Conservation (phyloP, 2,329 filamentous ascomycete species). For the Penicillium occitanis region DNA sequence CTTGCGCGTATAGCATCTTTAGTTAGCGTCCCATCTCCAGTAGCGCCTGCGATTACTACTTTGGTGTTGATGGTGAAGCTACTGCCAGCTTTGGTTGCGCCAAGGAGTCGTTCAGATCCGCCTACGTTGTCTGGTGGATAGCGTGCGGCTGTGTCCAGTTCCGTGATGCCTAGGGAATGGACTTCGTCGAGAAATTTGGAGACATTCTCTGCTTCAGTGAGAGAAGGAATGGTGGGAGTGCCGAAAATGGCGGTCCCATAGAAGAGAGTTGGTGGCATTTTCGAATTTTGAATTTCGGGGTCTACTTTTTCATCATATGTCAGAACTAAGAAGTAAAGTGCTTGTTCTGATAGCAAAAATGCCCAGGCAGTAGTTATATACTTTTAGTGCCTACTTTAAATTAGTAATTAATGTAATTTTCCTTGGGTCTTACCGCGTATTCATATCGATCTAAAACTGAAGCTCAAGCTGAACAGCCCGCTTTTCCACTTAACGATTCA, state of each 20-base stretch:
- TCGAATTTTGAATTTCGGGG: background rate
- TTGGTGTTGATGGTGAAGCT: conserved; percentile 39
- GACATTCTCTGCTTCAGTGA: conserved; percentile 11
- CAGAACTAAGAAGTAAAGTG: background rate
- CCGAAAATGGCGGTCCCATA: conserved; percentile 20
- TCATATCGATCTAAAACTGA: background rate
- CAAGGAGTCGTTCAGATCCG: conserved; percentile 35
- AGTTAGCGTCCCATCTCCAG: background rate
- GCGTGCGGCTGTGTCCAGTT: conserved; percentile 33
- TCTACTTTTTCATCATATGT: background rate
- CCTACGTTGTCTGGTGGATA: conserved; percentile 37
- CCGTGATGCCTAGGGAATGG: conserved; percentile 5
- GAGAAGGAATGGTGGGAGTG: conserved; percentile 1
- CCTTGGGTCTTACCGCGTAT: background rate
- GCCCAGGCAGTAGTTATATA: background rate
- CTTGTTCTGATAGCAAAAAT: background rate
- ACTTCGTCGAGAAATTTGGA: conserved; percentile 5
- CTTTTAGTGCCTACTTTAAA: background rate
- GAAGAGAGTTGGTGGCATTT: conserved; percentile 19
- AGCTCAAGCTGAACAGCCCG: background rate
- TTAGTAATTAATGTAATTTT: background rate
- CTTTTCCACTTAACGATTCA: background rate
- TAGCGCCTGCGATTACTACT: conserved; percentile 22
- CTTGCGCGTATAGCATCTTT: conserved; percentile 29
- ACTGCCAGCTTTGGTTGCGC: conserved; percentile 24